Percentiles rank a stretch among this genome's conserved stretches.
phyloP scores from a whole-genome alignment of 140 eudicot species.

The Oenanthe javanica region DNA sequence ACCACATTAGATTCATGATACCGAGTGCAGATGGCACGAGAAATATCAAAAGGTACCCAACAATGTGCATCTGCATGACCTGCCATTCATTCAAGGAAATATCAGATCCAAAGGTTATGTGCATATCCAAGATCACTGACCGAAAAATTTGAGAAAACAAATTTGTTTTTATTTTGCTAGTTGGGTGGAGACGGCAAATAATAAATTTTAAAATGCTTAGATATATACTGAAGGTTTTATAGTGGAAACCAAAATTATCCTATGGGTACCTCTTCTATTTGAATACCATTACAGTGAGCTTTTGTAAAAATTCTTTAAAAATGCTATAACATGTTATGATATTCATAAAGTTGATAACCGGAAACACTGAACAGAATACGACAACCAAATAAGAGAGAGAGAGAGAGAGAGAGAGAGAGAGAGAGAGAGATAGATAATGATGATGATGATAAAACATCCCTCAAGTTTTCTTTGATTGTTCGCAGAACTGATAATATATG shows the following conservation, averaged over 20 bases:
- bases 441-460: not conserved
- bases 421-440: no score
- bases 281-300: not conserved
- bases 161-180: not conserved
- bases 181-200: not conserved
- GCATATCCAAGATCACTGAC: not conserved
- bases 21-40: conserved; percentile 71
- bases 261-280: not conserved
- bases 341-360: not conserved
- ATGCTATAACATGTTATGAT: not conserved
- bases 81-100: conserved; percentile 19
- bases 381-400: not conserved
- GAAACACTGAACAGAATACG: not conserved
- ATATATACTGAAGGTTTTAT: not conserved
- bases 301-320: not conserved
- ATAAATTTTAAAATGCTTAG: not conserved
- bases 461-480: not conserved
- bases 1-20: conserved; percentile 90
- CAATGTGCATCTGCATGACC: conserved; percentile 77
- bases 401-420: no score
- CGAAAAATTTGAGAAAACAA: not conserved
- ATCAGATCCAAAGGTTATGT: not conserved
- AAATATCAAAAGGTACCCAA: conserved; percentile 71
- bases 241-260: not conserved
- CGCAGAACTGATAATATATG: not conserved